These are phyloP conservation scores for Staphylotrichum tortipilum DNA, from an alignment of 495 filamentous ascomycete species.

Conservation along the genomic window DNA sequence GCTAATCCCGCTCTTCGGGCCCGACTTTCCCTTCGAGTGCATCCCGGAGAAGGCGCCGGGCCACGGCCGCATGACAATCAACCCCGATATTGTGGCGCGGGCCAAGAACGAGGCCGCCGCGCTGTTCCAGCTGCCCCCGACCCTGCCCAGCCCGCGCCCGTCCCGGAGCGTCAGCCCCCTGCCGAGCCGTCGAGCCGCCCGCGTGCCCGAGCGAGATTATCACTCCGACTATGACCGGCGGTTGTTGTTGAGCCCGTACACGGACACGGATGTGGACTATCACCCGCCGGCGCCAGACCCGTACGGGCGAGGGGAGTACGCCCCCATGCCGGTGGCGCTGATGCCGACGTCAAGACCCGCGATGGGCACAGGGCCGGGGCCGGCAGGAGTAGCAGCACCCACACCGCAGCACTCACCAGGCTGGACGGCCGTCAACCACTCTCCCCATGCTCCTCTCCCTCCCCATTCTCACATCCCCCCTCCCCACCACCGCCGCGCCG, in stretches of 20 bases:
- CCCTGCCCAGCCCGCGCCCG: background rate
- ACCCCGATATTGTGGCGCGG: constrained; percentile 45
- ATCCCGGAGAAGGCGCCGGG: constrained; percentile 46
- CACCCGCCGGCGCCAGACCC: constrained; percentile 10
- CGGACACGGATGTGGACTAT: constrained; percentile 32
- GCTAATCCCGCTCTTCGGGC: constrained; percentile 81
- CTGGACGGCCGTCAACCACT: constrained; percentile 12
- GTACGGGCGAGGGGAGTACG: background rate
- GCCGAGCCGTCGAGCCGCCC: constrained; percentile 1
- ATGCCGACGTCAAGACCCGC: background rate
- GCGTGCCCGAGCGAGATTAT: background rate
- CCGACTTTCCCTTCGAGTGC: constrained; percentile 65
- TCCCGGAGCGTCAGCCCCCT: constrained; percentile 12
- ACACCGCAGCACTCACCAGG: constrained; percentile 2
- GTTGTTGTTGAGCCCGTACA: constrained; percentile 24
- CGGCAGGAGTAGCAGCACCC: background rate
- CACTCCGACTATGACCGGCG: constrained; percentile 6
- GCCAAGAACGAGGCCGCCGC: constrained; percentile 47
- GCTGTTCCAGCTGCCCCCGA: constrained; percentile 3
- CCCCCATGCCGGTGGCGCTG: background rate
- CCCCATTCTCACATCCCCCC: background rate
- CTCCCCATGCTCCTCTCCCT: no score
- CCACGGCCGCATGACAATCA: constrained; percentile 62
- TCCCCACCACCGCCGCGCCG: background rate
- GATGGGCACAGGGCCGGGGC: no score